These are phyloP conservation scores for Hypomontagnella monticulosa DNA, from an alignment of 495 filamentous ascomycete species.

Conservation along the genomic window DNA sequence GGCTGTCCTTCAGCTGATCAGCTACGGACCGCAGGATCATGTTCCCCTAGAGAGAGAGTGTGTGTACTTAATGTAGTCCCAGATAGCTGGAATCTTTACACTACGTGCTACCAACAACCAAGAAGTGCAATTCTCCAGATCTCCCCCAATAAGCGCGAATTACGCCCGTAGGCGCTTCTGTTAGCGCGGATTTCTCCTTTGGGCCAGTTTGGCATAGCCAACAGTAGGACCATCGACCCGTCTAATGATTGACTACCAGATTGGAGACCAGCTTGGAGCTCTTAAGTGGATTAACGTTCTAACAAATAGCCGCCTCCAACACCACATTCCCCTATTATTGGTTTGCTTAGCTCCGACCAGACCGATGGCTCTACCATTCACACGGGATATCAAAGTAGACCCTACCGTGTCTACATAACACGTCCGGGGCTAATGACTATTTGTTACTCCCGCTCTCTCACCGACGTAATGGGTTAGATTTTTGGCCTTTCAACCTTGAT, in stretches of 20 bases:
- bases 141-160: conserved; percentile 31
- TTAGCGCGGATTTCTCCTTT: conserved; percentile 37
- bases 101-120: conserved; percentile 7
- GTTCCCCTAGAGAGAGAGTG: conserved; percentile 10
- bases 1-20: conserved; percentile 25
- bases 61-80: background rate
- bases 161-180: conserved; percentile 29
- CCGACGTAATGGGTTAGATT: conserved; percentile 8
- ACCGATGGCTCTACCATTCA: conserved; percentile 2
- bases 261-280: conserved; percentile 8
- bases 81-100: conserved; percentile 1
- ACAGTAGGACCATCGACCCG: conserved; percentile 9
- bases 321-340: conserved; percentile 1
- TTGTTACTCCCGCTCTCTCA: conserved; percentile 2
- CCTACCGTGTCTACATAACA: conserved; percentile 4
- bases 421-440: conserved; percentile 2
- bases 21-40: conserved; percentile 1
- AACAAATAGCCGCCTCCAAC: conserved; percentile 19
- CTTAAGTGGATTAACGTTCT: conserved; percentile 26
- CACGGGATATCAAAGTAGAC: conserved; percentile 6
- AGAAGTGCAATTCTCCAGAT: conserved; percentile 17
- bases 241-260: conserved; percentile 1
- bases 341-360: conserved; percentile 17
- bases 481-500: conserved; percentile 9
- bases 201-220: conserved; percentile 15